Evolutionary conservation across 2,329 filamentous ascomycete genomes (phyloP).

Genomic region (Lomentospora prolificans): DNA sequence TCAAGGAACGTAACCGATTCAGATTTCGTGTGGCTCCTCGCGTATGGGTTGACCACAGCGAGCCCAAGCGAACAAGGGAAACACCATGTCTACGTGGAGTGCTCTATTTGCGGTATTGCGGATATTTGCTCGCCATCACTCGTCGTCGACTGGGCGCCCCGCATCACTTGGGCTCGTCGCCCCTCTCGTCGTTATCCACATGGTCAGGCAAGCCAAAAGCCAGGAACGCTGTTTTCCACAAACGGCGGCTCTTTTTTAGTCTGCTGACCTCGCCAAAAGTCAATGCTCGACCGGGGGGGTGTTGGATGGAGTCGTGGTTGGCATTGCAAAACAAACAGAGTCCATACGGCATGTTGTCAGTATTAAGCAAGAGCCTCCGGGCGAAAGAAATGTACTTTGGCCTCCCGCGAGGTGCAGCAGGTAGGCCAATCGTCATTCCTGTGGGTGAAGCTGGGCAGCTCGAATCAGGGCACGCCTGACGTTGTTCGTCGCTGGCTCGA

Average conservation of each 20-base stretch:
- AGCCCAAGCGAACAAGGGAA: not conserved
- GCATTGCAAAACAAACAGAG: not conserved
- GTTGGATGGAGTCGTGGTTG: not conserved
- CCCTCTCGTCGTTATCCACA: not conserved
- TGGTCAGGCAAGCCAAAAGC: not conserved
- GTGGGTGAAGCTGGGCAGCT: not conserved
- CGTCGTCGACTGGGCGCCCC: not conserved
- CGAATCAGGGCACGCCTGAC: not conserved
- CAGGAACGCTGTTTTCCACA: not conserved
- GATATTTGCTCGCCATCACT: not conserved
- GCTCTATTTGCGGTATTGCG: not conserved
- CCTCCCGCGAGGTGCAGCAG: no score
- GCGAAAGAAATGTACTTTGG: no score
- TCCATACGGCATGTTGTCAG: no score
- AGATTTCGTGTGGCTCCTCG: slow-evolving; percentile 6
- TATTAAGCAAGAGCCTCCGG: no score
- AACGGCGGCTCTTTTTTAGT: not conserved
- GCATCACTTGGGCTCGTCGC: not conserved
- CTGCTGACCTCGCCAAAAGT: not conserved
- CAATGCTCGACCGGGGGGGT: not conserved
- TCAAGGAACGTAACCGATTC: not conserved
- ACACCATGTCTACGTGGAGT: not conserved
- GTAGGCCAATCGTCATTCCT: not conserved
- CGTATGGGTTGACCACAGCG: no score
- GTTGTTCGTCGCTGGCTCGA: not conserved